phyloP scores from a whole-genome alignment of 2,329 filamentous ascomycete species.

The Dothideomycetidae sp. region DNA sequence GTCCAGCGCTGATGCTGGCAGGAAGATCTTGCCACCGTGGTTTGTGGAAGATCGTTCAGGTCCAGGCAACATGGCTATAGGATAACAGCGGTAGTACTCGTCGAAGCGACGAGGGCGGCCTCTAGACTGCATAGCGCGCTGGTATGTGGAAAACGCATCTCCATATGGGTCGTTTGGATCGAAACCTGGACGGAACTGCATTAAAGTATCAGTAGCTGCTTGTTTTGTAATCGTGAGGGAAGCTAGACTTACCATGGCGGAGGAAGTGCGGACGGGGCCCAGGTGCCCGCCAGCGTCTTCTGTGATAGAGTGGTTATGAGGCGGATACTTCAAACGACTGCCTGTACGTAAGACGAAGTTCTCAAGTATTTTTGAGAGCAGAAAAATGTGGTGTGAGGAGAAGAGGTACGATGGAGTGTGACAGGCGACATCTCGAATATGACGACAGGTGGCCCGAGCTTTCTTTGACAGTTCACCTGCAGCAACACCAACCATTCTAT shows the following conservation, averaged over 20 bases:
- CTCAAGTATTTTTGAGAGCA: too few relatives aligned
- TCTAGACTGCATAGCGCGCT: conserved; percentile 38
- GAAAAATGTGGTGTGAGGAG: too few relatives aligned
- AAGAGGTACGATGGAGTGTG: neutral
- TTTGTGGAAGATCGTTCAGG: conserved; percentile 81
- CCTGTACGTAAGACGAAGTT: too few relatives aligned
- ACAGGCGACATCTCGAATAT: conserved; percentile 6
- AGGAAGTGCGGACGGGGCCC: too few relatives aligned
- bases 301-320: too few relatives aligned
- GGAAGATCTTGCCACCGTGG: conserved; percentile 93
- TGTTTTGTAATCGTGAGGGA: conserved; percentile 1
- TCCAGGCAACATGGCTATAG: conserved; percentile 83
- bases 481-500: too few relatives aligned
- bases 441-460: conserved; percentile 9
- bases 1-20: conserved; percentile 90
- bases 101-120: conserved; percentile 66
- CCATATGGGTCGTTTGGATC: conserved; percentile 35
- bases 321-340: too few relatives aligned
- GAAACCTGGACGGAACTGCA: conserved; percentile 33
- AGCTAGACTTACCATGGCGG: conserved; percentile 5
- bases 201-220: too few relatives aligned
- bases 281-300: too few relatives aligned
- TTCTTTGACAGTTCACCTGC: neutral
- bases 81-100: conserved; percentile 97
- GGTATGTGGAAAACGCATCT: conserved; percentile 40